Base-by-base conservation (phyloP, 768 basidiomycete species). In the Xerocomus potaroensis region DNA sequence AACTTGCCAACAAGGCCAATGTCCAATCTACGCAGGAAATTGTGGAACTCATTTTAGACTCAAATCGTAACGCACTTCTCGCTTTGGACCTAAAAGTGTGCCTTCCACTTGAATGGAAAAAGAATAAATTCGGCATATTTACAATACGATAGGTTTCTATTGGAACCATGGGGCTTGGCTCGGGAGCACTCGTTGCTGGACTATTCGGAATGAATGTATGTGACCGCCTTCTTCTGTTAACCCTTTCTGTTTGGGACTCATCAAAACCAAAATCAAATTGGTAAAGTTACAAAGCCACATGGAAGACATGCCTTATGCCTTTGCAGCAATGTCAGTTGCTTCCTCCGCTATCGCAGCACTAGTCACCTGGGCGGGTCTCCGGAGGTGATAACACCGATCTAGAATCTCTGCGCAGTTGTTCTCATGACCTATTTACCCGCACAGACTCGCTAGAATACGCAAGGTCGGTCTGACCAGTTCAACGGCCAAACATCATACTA, bases 11-110 rank as follows among this genome's bases (percentile, higher is more conserved):
- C 5, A 48, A 37, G 91, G 80, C 77, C 45, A 97, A 98, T 62
- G 90, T 98, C 31, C 88, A 93, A 68, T 92, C 93, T 11, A 98
- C 95, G 0, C 95, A 97, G 72, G 95, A 98, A 69, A 97, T 98
- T 43, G 91, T 95, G 2, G 95, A 98, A 66, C 77, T 98, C 49
- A 92, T 97, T 59, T 75, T 98, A 32, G 95, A 98, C 65, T 88
- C 93, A 39, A 96, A 96, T 70, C 85, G 95, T 39, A 98, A 98
- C 58, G 80, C 87, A 5, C 74, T 98, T 14, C 75, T 98, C 18
- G 90, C 91, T 37, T 78, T 98, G 27, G 94, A 97, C 68, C 74
- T 98, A 33, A 86, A 93, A 74, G 90, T 85, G 53, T 15, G 68
- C 30, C 15, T 10, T 33, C 49, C n/a, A n/a, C n/a, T n/a, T n/a